A percentile compares a stretch with the other conserved stretches of the same genome.
phyloP scores from a whole-genome alignment of 768 basidiomycete genomes.

The Sarcodon sp. region DNA sequence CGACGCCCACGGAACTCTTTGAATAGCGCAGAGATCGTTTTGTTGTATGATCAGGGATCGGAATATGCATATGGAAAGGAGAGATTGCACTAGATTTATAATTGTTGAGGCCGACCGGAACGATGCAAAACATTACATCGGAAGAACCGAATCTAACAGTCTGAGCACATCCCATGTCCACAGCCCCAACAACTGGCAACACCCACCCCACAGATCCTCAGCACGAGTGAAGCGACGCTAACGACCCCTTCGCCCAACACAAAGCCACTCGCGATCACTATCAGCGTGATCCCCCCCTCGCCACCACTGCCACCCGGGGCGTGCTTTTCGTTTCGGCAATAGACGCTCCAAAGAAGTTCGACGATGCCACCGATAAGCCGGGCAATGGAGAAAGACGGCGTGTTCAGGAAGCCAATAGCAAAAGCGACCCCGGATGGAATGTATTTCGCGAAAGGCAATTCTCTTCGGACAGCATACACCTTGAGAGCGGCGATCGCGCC shows the following conservation, averaged over 20 bases:
- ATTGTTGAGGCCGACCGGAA: too few species aligned
- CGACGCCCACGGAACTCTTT: too few species aligned
- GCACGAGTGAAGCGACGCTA: constrained; percentile 64
- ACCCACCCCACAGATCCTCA: constrained; percentile 66
- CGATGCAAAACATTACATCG: too few species aligned
- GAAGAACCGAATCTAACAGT: constrained; percentile 22
- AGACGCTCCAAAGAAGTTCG: constrained; percentile 44
- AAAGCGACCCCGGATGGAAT: constrained; percentile 92
- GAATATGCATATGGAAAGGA: too few species aligned
- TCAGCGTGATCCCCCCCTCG: constrained; percentile 50
- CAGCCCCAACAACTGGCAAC: constrained; percentile 85
- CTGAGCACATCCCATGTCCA: constrained; percentile 57
- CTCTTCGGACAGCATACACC: constrained; percentile 35
- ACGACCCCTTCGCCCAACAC: constrained; percentile 91
- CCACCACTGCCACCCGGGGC: constrained; percentile 27
- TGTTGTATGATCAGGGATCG: too few species aligned
- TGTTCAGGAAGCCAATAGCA: constrained; percentile 92
- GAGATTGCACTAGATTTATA: too few species aligned
- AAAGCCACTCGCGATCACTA: constrained; percentile 90
- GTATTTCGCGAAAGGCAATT: constrained; percentile 51
- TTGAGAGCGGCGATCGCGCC: constrained; percentile 56
- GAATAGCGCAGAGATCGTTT: too few species aligned
- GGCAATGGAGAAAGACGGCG: constrained; percentile 88
- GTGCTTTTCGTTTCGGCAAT: constrained; percentile 9
- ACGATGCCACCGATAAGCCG: constrained; percentile 79